Conservation (phyloP, 2,329 filamentous ascomycete species). For the Claviceps sp. region DNA sequence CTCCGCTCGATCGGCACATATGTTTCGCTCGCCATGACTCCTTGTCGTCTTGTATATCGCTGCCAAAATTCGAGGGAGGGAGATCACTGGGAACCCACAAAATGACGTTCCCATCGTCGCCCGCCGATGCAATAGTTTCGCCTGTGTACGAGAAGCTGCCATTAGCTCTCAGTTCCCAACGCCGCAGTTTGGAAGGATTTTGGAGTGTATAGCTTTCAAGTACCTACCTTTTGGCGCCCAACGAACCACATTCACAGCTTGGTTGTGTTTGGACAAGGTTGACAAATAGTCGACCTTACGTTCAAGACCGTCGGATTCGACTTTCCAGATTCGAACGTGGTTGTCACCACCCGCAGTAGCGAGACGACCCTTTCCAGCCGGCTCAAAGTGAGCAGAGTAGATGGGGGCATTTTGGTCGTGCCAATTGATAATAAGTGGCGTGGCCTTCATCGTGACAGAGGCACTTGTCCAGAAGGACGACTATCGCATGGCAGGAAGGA, state of each 20-base stretch:
- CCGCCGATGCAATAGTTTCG: slow-evolving; percentile 85
- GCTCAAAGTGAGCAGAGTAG: slow-evolving; percentile 95
- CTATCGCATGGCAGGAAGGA: slow-evolving; percentile 18
- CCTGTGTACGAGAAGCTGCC: slow-evolving; percentile 36
- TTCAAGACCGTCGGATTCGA: slow-evolving; percentile 74
- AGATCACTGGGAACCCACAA: slow-evolving; percentile 86
- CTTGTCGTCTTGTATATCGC: slow-evolving; percentile 81
- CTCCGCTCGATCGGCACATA: slow-evolving; percentile 90
- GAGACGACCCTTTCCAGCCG: slow-evolving; percentile 76
- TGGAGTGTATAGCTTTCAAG: neutral
- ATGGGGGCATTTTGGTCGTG: slow-evolving; percentile 94
- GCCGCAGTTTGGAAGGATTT: neutral
- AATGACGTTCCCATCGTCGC: slow-evolving; percentile 93
- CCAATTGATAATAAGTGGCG: slow-evolving; percentile 95
- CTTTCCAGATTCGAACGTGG: slow-evolving; percentile 89
- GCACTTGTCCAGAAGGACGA: slow-evolving; percentile 13
- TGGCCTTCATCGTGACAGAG: slow-evolving; percentile 69
- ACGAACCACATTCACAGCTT: slow-evolving; percentile 94
- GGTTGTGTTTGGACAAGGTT: slow-evolving; percentile 84
- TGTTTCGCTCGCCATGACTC: slow-evolving; percentile 95
- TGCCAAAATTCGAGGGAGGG: slow-evolving; percentile 57
- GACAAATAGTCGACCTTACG: slow-evolving; percentile 84
- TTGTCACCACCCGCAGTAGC: slow-evolving; percentile 94
- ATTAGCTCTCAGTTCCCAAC: neutral
- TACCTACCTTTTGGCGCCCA: slow-evolving; percentile 80